Percentiles rank a stretch among this genome's conserved stretches.
Conservation (phyloP, 768 basidiomycete species). For the Pleurotus tuoliensis region DNA sequence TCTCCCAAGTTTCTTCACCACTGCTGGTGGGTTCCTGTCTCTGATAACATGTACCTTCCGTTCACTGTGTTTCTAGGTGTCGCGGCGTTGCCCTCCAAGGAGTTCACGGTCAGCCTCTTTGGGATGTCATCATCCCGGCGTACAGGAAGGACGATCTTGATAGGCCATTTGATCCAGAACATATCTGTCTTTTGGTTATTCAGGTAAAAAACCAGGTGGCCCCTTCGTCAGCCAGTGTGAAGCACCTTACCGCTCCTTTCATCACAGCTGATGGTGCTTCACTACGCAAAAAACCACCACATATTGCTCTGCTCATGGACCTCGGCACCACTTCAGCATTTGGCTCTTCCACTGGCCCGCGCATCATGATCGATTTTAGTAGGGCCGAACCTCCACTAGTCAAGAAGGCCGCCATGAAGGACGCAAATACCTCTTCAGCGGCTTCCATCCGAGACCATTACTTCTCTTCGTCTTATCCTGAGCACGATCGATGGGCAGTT, state of each 20-base stretch:
- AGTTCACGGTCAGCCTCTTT: not conserved
- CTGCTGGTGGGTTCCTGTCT: not conserved
- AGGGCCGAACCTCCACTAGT: no score
- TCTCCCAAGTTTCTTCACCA: not conserved
- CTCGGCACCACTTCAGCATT: not conserved
- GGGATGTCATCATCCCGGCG: conserved; percentile 3
- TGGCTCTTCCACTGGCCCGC: no score
- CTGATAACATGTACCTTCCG: not conserved
- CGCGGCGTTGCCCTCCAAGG: conserved; percentile 6
- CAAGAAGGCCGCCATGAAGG: no score
- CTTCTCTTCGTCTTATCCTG: no score
- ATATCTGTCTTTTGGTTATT: not conserved
- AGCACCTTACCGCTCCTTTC: conserved; percentile 1
- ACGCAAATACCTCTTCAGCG: no score
- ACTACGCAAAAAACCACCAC: not conserved
- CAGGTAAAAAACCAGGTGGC: conserved; percentile 1
- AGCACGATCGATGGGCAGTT: no score
- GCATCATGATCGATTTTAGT: no score
- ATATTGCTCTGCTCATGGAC: conserved; percentile 7
- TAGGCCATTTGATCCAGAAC: conserved; percentile 1
- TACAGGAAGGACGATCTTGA: conserved; percentile 3
- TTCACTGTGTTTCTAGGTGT: not conserved
- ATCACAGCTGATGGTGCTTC: not conserved
- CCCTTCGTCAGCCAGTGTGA: not conserved
- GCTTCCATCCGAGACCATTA: no score